Base-by-base conservation (phyloP, 31 red algal species). In the Bonnemaisonia californica region DNA sequence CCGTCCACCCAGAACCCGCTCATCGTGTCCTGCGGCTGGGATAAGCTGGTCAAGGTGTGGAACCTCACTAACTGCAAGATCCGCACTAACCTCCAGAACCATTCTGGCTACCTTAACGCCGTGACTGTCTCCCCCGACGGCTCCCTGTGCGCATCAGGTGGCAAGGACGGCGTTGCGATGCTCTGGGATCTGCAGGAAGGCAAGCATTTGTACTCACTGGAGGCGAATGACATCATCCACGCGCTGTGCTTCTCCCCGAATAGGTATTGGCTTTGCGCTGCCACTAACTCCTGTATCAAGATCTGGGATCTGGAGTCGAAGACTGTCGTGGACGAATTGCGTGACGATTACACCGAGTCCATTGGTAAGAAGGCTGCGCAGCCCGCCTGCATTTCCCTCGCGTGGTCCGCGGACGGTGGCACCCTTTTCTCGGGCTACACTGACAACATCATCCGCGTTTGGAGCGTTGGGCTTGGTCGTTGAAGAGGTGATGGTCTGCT, bases 291-390 rank as follows among this genome's bases (percentile, higher is more conserved):
- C 40, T 93, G 89, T 56, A 89, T 99, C 42, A 96, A 96, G 86
- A 96, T 99, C 62, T 99, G 97, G 97, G 97, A 99, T 78, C 76
- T 99, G 40, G 97, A 99, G 72, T 91, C 77, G 57, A 99, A 99
- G 97, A 92, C 83, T 27, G 90, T 99, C 65, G 97, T 99, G 9
- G 97, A 91, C 39, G 90, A 96, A 62, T 68, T 99, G 48, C 85
- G 91, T 55, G 88, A 96, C 60, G 97, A 99, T 42, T 70, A 93
- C 31, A 66, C 71, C 28, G 86, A 93, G 42, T 66, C 69, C 4
- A 87, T 91, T 63, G 95, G 95, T n/a, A 95, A 89, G 57, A 99
- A 99, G 86, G 84, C 81, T 75, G 87, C 82, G 34, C 69, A 84
- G 34, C 94, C 93, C 32, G 85, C 93, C 38, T 96, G 94, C 64